Conservation (phyloP, 176 grass and related monocot genomes). For the Aechmea fasciata region DNA sequence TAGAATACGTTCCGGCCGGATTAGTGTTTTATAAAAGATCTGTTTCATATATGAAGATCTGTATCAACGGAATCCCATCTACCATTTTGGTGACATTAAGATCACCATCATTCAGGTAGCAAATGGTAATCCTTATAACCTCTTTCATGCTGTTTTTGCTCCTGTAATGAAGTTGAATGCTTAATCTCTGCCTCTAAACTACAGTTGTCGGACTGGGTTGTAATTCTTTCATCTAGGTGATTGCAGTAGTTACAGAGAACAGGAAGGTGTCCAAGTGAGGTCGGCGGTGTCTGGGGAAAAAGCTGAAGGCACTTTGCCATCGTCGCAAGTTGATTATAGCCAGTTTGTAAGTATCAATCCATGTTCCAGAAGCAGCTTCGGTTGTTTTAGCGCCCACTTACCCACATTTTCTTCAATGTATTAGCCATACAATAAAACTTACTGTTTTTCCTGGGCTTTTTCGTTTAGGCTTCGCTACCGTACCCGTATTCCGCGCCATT, state of each 20-base stretch:
- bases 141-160: no score
- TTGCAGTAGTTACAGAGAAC: conserved; percentile 30
- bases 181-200: neutral
- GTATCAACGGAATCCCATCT: no score
- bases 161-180: no score
- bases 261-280: conserved; percentile 11
- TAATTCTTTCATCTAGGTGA: conserved; percentile 30
- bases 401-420: conserved; percentile 7
- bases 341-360: conserved; percentile 46
- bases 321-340: conserved; percentile 28
- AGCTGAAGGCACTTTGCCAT: conserved; percentile 27
- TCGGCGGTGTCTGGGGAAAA: conserved; percentile 29
- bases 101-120: no score
- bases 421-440: neutral
- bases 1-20: no score
- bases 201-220: conserved; percentile 5
- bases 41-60: no score
- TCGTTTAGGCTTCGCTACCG: conserved; percentile 41
- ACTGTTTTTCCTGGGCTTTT: conserved; percentile 1
- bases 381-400: neutral
- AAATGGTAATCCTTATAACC: no score
- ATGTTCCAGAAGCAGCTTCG: conserved; percentile 3
- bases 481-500: conserved; percentile 38
- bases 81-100: no score
- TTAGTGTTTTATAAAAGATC: no score